Conservation (phyloP, 1,284 basidiomycete species). For the Prillingera fragicola region DNA sequence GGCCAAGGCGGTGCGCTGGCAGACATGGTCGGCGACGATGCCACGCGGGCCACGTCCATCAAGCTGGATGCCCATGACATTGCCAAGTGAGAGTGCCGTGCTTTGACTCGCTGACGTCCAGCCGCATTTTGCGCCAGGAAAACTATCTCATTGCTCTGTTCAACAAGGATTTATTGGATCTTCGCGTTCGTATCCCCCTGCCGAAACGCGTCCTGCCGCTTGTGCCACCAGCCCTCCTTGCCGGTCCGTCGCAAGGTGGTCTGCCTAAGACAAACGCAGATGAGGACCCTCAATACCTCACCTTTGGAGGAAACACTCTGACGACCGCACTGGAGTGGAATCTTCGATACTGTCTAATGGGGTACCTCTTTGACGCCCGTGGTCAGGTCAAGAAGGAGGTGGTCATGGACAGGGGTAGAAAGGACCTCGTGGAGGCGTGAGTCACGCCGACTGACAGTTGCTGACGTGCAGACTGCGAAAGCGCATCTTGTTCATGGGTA, state of each 20-base stretch:
- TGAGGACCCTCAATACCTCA: constrained; percentile 30
- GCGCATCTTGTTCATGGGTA: constrained; percentile 92
- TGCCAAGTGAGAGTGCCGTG: constrained; percentile 49
- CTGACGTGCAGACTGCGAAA: constrained; percentile 59
- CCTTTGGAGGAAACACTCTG: constrained; percentile 51
- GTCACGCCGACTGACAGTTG: constrained; percentile 28
- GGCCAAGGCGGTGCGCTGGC: constrained; percentile 48
- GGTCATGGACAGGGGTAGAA: constrained; percentile 72
- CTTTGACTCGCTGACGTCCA: constrained; percentile 12
- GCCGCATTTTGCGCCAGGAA: constrained; percentile 90
- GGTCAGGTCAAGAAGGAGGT: constrained; percentile 88
- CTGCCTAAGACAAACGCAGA: constrained; percentile 19
- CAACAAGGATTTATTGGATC: constrained; percentile 90
- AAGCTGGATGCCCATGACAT: constrained; percentile 87
- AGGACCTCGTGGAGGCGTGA: constrained; percentile 74
- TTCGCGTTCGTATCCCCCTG: constrained; percentile 65
- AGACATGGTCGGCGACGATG: constrained; percentile 28
- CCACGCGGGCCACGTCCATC: constrained; percentile 46
- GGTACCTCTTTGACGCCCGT: constrained; percentile 80
- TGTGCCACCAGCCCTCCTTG: constrained; percentile 29
- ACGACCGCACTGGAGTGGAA: constrained; percentile 96
- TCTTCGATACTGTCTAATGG: constrained; percentile 86
- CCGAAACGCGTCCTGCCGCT: constrained; percentile 51
- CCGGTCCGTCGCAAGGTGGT: constrained; percentile 19
- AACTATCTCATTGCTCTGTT: constrained; percentile 97